These are phyloP conservation scores for Leptographium flavum DNA, from an alignment of 2,329 filamentous ascomycete species.

Conservation along the genomic window DNA sequence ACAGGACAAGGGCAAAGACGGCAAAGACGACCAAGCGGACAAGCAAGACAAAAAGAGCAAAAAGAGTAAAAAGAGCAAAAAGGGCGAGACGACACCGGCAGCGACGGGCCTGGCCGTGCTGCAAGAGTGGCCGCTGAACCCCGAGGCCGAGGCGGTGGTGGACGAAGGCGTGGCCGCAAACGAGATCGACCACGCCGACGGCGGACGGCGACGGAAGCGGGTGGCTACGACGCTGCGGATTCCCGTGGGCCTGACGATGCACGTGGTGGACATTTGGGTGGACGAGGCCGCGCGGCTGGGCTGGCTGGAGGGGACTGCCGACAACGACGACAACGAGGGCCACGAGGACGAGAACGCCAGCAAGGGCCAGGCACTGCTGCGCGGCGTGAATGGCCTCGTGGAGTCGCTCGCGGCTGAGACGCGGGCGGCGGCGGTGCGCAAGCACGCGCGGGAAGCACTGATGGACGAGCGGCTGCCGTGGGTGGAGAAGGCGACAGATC, in stretches of 20 bases:
- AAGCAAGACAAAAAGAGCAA: neutral
- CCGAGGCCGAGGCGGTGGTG: constrained; percentile 22
- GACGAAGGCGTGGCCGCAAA: constrained; percentile 20
- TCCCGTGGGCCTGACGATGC: constrained; percentile 72
- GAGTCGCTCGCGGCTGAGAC: constrained; percentile 39
- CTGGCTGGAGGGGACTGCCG: constrained; percentile 15
- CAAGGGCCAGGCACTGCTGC: constrained; percentile 29
- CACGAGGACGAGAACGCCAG: neutral
- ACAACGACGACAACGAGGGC: too few species aligned
- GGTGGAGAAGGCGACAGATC: constrained; percentile 5
- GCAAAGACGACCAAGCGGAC: constrained; percentile 1
- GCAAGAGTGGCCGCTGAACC: constrained; percentile 25
- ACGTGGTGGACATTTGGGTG: constrained; percentile 80
- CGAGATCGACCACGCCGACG: constrained; percentile 26
- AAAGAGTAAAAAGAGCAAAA: neutral
- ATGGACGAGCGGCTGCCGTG: constrained; percentile 60
- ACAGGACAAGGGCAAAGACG: constrained; percentile 13
- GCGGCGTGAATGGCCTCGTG: constrained; percentile 38
- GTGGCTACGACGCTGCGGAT: constrained; percentile 27
- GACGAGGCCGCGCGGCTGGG: constrained; percentile 32
- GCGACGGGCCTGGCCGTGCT: constrained; percentile 9
- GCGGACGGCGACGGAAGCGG: constrained; percentile 12
- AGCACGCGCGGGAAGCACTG: constrained; percentile 54
- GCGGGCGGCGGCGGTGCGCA: constrained; percentile 57
- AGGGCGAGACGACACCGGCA: too few species aligned